These are phyloP conservation scores for Pseudozyma sp. DNA, from an alignment of 1,284 basidiomycete genomes.

Conservation along the genomic window DNA sequence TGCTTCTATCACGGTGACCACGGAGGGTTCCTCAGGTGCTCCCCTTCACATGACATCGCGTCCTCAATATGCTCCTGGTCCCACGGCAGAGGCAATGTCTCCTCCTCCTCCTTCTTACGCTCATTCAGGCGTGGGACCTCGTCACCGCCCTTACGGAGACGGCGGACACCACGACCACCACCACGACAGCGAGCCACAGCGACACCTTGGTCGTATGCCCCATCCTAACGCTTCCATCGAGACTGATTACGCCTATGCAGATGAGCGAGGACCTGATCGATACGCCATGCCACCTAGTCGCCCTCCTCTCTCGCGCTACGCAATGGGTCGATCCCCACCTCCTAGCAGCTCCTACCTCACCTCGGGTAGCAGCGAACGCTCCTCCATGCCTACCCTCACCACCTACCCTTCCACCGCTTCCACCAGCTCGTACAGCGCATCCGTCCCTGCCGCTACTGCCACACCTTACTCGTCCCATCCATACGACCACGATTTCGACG, in stretches of 20 bases:
- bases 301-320: conserved; percentile 19
- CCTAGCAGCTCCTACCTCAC: conserved; percentile 25
- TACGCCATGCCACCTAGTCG: conserved; percentile 25
- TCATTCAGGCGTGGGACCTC: conserved; percentile 9
- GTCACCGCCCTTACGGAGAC: conserved; percentile 28
- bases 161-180: conserved; percentile 19
- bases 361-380: conserved; percentile 30
- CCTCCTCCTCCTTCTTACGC: conserved; percentile 24
- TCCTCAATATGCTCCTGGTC: conserved; percentile 3
- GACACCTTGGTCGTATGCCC: conserved; percentile 22
- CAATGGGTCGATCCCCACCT: conserved; percentile 22
- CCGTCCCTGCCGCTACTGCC: conserved; percentile 1
- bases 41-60: conserved; percentile 23
- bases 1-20: conserved; percentile 26
- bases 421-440: conserved; percentile 10
- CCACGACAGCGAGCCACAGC: conserved; percentile 18
- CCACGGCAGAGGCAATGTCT: conserved; percentile 18
- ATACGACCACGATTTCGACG: conserved; percentile 40
- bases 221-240: conserved; percentile 9
- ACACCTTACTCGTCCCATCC: conserved; percentile 15
- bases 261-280: conserved; percentile 19
- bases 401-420: conserved; percentile 30
- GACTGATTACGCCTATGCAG: conserved; percentile 22
- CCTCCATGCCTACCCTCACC: conserved; percentile 26
- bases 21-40: conserved; percentile 10